phyloP scores from a whole-genome alignment of 2,329 filamentous ascomycete genomes.

The Coniochaeta ligniaria region DNA sequence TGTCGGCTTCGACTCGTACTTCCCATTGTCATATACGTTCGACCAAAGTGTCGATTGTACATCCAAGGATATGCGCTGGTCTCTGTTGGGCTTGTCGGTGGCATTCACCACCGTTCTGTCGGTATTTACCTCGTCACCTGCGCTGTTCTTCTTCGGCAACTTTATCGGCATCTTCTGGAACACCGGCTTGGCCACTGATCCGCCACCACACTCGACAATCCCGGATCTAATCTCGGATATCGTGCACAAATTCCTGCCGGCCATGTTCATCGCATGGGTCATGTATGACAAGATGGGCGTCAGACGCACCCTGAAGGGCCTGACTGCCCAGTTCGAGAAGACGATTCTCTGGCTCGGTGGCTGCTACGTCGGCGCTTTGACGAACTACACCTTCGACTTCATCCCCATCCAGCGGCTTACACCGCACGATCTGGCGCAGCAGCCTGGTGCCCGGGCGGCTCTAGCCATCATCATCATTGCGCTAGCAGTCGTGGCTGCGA shows the following conservation, averaged over 20 bases:
- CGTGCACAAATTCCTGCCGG: slow-evolving; percentile 76
- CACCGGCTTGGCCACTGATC: slow-evolving; percentile 82
- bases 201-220: slow-evolving; percentile 62
- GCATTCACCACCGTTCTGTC: slow-evolving; percentile 72
- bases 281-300: slow-evolving; percentile 81
- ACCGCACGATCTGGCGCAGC: slow-evolving; percentile 76
- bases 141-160: slow-evolving; percentile 75
- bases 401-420: slow-evolving; percentile 94
- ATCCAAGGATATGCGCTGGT: slow-evolving; percentile 76
- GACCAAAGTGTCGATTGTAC: slow-evolving; percentile 56
- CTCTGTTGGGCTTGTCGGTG: slow-evolving; percentile 72
- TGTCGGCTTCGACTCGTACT: slow-evolving; percentile 76
- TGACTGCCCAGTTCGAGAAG: slow-evolving; percentile 84
- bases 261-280: slow-evolving; percentile 79
- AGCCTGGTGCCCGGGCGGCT: slow-evolving; percentile 82
- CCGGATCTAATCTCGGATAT: slow-evolving; percentile 69
- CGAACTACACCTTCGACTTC: slow-evolving; percentile 91
- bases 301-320: slow-evolving; percentile 59
- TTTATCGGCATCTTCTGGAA: slow-evolving; percentile 85
- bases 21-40: slow-evolving; percentile 82
- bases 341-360: slow-evolving; percentile 83
- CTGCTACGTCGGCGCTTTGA: slow-evolving; percentile 84
- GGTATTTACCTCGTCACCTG: slow-evolving; percentile 71
- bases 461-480: slow-evolving; percentile 69
- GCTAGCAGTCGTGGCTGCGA: slow-evolving; percentile 59